phyloP scores from a whole-genome alignment of 73 alveolate genomes.

The Uronychia setigera region DNA sequence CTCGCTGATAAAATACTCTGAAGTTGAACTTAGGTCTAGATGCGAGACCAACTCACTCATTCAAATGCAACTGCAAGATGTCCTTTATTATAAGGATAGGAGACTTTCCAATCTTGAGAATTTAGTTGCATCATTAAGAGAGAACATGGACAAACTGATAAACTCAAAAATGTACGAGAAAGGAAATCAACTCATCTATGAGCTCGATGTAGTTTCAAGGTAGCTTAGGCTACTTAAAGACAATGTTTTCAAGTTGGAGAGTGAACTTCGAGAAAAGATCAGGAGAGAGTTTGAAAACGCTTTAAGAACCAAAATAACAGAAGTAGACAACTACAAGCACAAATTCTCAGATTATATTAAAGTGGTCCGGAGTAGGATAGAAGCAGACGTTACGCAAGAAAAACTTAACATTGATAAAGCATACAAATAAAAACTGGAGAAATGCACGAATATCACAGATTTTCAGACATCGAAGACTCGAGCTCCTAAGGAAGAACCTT shows the following conservation, averaged over 20 bases:
- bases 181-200: slow-evolving; percentile 85
- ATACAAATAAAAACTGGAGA: slow-evolving; percentile 59
- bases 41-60: slow-evolving; percentile 45
- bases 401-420: slow-evolving; percentile 61
- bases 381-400: slow-evolving; percentile 76
- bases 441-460: slow-evolving; percentile 33
- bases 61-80: slow-evolving; percentile 36
- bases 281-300: slow-evolving; percentile 77
- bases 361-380: slow-evolving; percentile 75
- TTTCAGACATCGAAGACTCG: slow-evolving; percentile 15
- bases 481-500: slow-evolving; percentile 4
- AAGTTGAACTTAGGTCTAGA: slow-evolving; percentile 59
- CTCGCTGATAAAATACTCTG: slow-evolving; percentile 57
- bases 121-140: slow-evolving; percentile 22
- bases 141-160: slow-evolving; percentile 59
- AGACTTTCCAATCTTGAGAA: slow-evolving; percentile 30
- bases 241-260: slow-evolving; percentile 84
- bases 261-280: slow-evolving; percentile 79
- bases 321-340: slow-evolving; percentile 67
- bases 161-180: slow-evolving; percentile 68
- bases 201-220: slow-evolving; percentile 74
- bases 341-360: slow-evolving; percentile 80
- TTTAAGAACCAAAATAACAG: slow-evolving; percentile 67
- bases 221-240: slow-evolving; percentile 86
- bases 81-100: slow-evolving; percentile 48